phyloP scores from a whole-genome alignment of 2,329 filamentous ascomycete genomes.

The Furcasterigmium furcatum region DNA sequence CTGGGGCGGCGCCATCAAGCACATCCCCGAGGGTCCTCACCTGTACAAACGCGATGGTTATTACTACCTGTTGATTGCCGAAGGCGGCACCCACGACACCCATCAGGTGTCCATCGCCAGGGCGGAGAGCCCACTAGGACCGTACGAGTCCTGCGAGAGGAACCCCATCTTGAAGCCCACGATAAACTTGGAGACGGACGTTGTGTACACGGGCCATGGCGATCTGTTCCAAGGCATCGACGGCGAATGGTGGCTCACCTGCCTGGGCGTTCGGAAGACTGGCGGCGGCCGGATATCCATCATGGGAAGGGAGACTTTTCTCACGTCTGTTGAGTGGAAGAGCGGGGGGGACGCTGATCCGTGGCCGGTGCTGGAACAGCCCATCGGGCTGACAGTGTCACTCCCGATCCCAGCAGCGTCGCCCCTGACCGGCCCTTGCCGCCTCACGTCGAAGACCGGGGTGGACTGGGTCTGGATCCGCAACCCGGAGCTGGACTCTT shows the following conservation, averaged over 20 bases:
- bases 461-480: constrained; percentile 11
- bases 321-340: constrained; percentile 22
- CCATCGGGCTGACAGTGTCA: background rate
- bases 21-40: constrained; percentile 41
- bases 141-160: constrained; percentile 21
- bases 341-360: too few species aligned
- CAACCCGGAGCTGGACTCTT: constrained; percentile 7
- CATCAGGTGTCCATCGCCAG: constrained; percentile 22
- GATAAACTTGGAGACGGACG: constrained; percentile 6
- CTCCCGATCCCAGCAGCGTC: background rate
- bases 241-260: constrained; percentile 17
- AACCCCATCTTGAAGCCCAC: constrained; percentile 28
- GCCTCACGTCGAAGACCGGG: constrained; percentile 2
- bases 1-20: constrained; percentile 8
- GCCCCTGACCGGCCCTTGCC: too few species aligned
- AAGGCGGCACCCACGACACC: constrained; percentile 35
- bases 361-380: constrained; percentile 7
- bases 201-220: constrained; percentile 11
- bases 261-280: constrained; percentile 8
- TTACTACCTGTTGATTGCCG: constrained; percentile 45
- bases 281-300: constrained; percentile 14
- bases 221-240: constrained; percentile 18
- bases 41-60: constrained; percentile 37
- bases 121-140: constrained; percentile 17
- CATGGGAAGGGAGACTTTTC: constrained; percentile 28